Conservation (phyloP, 306 rosid genomes). For the Inga laurina region DNA sequence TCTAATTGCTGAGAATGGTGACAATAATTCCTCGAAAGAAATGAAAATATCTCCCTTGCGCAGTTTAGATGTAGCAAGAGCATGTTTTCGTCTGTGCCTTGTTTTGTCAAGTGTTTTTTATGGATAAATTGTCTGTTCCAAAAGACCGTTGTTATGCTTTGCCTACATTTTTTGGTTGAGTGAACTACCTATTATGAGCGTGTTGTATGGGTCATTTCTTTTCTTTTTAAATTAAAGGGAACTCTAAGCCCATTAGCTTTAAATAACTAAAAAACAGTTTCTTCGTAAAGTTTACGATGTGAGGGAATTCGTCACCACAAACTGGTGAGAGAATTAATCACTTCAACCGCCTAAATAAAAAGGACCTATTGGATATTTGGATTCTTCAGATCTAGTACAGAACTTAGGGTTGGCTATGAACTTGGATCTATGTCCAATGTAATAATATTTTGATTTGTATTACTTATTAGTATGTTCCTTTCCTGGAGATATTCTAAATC, state of each 20-base stretch:
- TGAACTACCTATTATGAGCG: neutral
- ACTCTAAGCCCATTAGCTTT: neutral
- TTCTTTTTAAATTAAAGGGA: neutral
- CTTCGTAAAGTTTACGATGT: no score
- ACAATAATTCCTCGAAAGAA: neutral
- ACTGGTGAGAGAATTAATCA: no score
- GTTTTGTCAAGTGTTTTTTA: neutral
- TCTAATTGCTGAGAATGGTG: slow-evolving; percentile 4
- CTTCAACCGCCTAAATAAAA: no score
- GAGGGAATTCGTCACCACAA: no score
- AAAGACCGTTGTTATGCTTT: neutral
- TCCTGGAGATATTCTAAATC: no score
- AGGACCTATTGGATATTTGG: no score
- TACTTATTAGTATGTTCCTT: no score
- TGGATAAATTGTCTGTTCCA: neutral
- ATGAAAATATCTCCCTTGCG: neutral
- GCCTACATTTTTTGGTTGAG: neutral
- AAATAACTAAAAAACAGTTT: no score
- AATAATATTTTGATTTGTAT: no score
- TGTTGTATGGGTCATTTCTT: neutral
- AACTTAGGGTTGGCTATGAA: neutral
- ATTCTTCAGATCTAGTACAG: no score
- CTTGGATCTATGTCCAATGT: neutral
- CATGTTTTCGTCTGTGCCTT: slow-evolving; percentile 7
- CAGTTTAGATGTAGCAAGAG: slow-evolving; percentile 15